Conservation (phyloP, 148 eudicot species). For the Persicaria maculosa region DNA sequence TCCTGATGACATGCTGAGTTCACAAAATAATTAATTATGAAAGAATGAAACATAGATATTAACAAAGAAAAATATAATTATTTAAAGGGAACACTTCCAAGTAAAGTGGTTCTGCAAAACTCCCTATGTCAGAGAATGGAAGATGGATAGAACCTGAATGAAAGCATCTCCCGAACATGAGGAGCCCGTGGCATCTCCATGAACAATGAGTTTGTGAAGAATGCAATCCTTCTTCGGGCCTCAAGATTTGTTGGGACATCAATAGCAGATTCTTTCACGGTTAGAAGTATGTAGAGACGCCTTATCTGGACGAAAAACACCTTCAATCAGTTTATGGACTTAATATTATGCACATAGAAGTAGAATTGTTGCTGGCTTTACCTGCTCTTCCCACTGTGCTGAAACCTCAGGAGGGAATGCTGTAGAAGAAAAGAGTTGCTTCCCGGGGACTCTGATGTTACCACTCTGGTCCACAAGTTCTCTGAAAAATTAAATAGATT, state of each 20-base stretch:
- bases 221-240: slow-evolving; percentile 70
- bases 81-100: not conserved
- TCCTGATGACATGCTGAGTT: not conserved
- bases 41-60: not conserved
- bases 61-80: not conserved
- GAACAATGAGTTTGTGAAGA: slow-evolving; percentile 73
- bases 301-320: slow-evolving; percentile 36
- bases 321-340: not conserved
- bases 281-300: slow-evolving; percentile 71
- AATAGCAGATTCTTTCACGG: slow-evolving; percentile 69
- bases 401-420: slow-evolving; percentile 66
- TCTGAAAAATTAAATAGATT: slow-evolving; percentile 26
- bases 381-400: slow-evolving; percentile 96
- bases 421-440: slow-evolving; percentile 61
- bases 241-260: slow-evolving; percentile 80
- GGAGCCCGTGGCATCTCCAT: slow-evolving; percentile 91
- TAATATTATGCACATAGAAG: not conserved
- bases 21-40: not conserved
- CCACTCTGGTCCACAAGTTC: slow-evolving; percentile 74
- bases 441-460: slow-evolving; percentile 67
- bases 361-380: slow-evolving; percentile 14
- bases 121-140: not conserved
- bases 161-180: slow-evolving; percentile 65
- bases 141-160: slow-evolving; percentile 43
- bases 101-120: not conserved